Percentiles rank a stretch among this genome's conserved stretches.
Conservation (phyloP, 148 eudicot species). For the Cornus suecica region DNA sequence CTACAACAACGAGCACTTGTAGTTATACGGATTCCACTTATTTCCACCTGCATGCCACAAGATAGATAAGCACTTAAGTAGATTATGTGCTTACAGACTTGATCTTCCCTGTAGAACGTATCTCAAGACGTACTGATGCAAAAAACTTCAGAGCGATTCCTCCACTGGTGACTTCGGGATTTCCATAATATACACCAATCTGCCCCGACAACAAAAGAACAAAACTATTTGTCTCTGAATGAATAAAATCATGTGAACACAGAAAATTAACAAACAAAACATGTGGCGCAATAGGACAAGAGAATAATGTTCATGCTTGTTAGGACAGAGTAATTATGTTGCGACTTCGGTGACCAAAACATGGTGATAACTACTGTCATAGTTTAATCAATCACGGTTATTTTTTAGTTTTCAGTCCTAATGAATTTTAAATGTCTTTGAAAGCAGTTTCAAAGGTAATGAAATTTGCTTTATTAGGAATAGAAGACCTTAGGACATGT, state of each 20-base stretch:
- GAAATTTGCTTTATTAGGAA: too few species aligned
- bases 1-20: conserved; percentile 27
- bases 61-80: conserved; percentile 5
- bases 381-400: too few species aligned
- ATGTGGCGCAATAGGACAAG: not conserved
- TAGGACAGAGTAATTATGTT: not conserved
- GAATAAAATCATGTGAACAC: not conserved
- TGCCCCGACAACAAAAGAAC: conserved; percentile 21
- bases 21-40: not conserved
- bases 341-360: too few species aligned
- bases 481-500: too few species aligned
- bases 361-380: too few species aligned
- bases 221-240: conserved; percentile 6
- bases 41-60: not conserved
- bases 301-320: not conserved
- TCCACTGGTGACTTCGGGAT: conserved; percentile 99
- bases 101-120: conserved; percentile 87
- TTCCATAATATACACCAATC: conserved; percentile 97
- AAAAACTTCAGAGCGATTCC: conserved; percentile 97
- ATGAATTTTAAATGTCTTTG: too few species aligned
- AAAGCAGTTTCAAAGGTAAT: too few species aligned
- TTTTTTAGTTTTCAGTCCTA: too few species aligned
- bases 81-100: conserved; percentile 72
- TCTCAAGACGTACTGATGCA: conserved; percentile 96
- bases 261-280: not conserved